Conservation (phyloP, 192 early-diverging fungal genomes). For the Linnemannia elongata region DNA sequence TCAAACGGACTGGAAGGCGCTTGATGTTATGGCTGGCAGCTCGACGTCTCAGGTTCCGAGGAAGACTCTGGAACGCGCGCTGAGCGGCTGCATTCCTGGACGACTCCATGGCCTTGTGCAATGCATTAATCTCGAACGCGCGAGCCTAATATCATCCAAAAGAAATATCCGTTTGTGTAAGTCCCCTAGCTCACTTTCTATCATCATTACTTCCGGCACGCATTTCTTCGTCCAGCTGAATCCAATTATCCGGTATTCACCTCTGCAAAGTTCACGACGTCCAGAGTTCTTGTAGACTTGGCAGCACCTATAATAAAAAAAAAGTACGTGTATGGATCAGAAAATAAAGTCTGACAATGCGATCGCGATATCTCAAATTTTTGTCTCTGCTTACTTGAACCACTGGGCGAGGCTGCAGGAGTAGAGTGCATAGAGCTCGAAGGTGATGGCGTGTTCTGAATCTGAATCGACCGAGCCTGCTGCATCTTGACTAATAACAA, state of each 20-base stretch:
- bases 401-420: background rate
- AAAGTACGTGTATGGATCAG: background rate
- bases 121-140: slow-evolving; percentile 87
- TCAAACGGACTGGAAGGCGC: slow-evolving; percentile 85
- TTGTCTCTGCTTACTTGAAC: background rate
- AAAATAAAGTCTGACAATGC: background rate
- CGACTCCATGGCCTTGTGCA: slow-evolving; percentile 82
- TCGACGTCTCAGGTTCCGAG: slow-evolving; percentile 91
- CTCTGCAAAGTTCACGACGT: slow-evolving; percentile 73
- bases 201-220: too few species aligned
- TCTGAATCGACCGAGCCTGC: slow-evolving; percentile 46
- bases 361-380: background rate
- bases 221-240: background rate
- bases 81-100: slow-evolving; percentile 64
- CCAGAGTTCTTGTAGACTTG: slow-evolving; percentile 57
- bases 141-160: slow-evolving; percentile 67
- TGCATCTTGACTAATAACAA: slow-evolving; percentile 33
- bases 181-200: background rate
- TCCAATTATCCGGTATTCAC: slow-evolving; percentile 19
- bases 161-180: background rate
- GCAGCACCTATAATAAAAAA: slow-evolving; percentile 5
- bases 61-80: slow-evolving; percentile 89
- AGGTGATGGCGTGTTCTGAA: slow-evolving; percentile 17
- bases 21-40: slow-evolving; percentile 96
- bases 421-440: background rate